Base-by-base conservation (phyloP, 768 basidiomycete species). In the Russula sp. region DNA sequence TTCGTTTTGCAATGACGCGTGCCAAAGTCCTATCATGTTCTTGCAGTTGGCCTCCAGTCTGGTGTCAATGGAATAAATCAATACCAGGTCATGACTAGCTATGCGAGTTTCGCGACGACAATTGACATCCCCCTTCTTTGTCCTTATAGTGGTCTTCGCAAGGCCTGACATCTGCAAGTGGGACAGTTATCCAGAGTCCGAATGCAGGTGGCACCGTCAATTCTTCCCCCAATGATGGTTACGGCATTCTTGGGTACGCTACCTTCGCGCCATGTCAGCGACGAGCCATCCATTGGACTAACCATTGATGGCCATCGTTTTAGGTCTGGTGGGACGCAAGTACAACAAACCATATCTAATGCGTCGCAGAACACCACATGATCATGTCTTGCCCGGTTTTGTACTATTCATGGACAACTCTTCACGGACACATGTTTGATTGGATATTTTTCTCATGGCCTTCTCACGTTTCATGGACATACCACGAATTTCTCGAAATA, bases 181-280 rank as follows among this genome's bases (percentile, higher is more conserved):
- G 65, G 18, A 66, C 65, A 9, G 13, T 66, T 18, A 41, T 66
- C 22, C 65, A 64, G 53, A 14, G 10, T 46, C 6, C 48, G 41
- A 38, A 1, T 35, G 32, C 22, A 16, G 35, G 2, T 32, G 63
- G 65, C n/a, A 58, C 58, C 22, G 11, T 58, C n/a, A 50, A 41
- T 41, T 0, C 2, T 20, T 66, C 64, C 18, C 63, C 66, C 20
- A 59, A 66, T 43, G 66, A 66, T 32, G 66, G 66, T 29, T 66
- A 66, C 49, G 65, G 55, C 35, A 60, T 56, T 35, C 29, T 48
- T 13, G 63, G 63, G 64, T 65, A 32, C 43, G 64, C 58, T n/a
- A 18, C n/a, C n/a, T 35, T 57, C 13, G 18, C 36, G 7, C 8
- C 36, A 16, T 13, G 13, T 14, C 13, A 5, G 29, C 14, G 25